Percentiles rank a stretch among this genome's conserved stretches.
phyloP scores from a whole-genome alignment of 129 eudicot species.

The Helichrysum umbraculigerum region DNA sequence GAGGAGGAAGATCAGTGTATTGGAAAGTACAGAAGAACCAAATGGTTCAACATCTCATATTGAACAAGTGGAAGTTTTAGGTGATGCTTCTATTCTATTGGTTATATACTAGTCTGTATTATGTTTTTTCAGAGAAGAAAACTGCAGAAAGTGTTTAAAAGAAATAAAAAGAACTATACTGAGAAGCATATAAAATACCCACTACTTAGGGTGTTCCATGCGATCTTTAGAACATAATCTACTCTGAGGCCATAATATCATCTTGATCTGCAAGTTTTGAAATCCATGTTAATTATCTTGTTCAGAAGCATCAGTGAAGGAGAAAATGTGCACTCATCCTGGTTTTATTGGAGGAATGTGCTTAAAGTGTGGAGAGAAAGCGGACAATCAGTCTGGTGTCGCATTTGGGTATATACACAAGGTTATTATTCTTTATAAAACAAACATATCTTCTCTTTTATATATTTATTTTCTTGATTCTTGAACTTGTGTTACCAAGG shows the following conservation, averaged over 20 bases:
- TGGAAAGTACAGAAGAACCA: conserved; percentile 34
- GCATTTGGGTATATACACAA: conserved; percentile 76
- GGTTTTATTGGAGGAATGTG: conserved; percentile 78
- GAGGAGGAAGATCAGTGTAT: conserved; percentile 56
- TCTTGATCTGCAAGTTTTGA: background rate
- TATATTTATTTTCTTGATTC: conserved; percentile 7
- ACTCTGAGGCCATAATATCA: background rate
- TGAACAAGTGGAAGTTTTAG: conserved; percentile 28
- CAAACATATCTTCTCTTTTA: conserved; percentile 11
- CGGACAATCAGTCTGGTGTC: conserved; percentile 71
- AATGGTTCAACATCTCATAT: conserved; percentile 41
- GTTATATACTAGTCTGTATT: conserved; percentile 11
- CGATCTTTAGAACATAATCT: background rate
- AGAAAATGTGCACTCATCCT: conserved; percentile 66
- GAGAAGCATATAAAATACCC: conserved; percentile 10
- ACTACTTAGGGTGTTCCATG: background rate
- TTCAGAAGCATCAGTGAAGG: conserved; percentile 49
- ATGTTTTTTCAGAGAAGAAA: background rate
- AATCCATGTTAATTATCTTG: conserved; percentile 18
- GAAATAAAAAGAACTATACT: background rate
- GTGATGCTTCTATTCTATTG: conserved; percentile 36
- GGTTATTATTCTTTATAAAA: conserved; percentile 43
- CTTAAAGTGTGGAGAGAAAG: conserved; percentile 66
- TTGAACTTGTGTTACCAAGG: conserved; percentile 12
- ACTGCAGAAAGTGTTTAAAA: background rate